phyloP scores from a whole-genome alignment of 129 eudicot genomes.

The Ambrosia artemisiifolia region DNA sequence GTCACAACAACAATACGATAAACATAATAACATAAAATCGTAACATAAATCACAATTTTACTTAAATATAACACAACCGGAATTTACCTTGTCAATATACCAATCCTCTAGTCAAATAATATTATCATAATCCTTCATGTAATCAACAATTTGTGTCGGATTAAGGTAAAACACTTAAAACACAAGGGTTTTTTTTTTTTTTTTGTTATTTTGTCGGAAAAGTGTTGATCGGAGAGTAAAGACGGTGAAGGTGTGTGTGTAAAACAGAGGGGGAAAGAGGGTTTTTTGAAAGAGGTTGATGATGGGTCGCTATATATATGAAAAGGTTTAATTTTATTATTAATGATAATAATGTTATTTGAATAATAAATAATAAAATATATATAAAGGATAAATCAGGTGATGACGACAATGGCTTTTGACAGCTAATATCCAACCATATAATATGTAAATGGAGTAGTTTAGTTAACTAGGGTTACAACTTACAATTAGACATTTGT shows the following conservation, averaged over 20 bases:
- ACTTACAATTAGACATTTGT: not conserved
- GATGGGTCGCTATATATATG: conserved; percentile 30
- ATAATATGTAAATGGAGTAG: conserved; percentile 20
- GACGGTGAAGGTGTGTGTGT: not conserved
- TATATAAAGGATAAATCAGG: not conserved
- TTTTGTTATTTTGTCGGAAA: not conserved
- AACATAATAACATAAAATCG: not conserved
- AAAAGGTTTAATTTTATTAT: not conserved
- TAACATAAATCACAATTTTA: conserved; percentile 3
- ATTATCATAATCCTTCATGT: not conserved
- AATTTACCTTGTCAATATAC: conserved; percentile 3
- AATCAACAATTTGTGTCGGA: not conserved
- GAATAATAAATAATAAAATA: not conserved
- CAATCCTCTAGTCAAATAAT: conserved; percentile 15
- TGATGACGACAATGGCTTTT: conserved; percentile 24
- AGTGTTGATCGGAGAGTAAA: conserved; percentile 17
- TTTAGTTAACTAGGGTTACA: conserved; percentile 25
- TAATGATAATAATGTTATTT: not conserved
- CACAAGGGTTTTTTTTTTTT: not conserved
- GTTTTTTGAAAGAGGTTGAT: conserved; percentile 43
- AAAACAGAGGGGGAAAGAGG: conserved; percentile 31
- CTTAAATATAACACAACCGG: not conserved
- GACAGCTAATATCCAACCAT: conserved; percentile 91
- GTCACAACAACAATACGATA: not conserved
- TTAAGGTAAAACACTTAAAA: not conserved